Evolutionary conservation across 495 filamentous ascomycete genomes (phyloP), one percentile per base, ranked within the genome.

Genomic region (Podospora pseudoanserina): DNA sequence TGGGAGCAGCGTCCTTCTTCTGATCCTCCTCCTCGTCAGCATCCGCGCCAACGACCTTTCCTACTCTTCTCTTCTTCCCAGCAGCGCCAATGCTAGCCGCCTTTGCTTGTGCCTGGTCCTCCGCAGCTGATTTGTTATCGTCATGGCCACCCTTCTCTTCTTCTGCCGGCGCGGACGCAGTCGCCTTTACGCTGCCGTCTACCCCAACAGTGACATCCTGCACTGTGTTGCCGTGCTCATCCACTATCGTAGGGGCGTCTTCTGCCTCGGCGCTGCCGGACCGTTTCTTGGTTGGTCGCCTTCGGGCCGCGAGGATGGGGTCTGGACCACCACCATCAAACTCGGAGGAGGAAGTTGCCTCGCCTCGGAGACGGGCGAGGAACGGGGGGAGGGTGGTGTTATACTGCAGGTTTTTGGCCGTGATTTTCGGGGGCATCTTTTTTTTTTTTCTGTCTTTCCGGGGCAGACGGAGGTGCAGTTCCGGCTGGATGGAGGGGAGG

Each of bases 401-500:
- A 80, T 86, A 87, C 57, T 79, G 74, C 23, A 87, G 81, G 76
- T 86, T 86, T 66, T 86, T 87, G 71, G 81, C 70, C 1, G 79
- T 85, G 53, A 86, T 82, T 74, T 87, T 85, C 44, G 75, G 73
- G 30, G 80, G 79, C 79, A 81, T 79, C 0, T 3, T 4, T 16
- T 63, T 16, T 19, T 19, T 63, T 32, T 32, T 32, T 32, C 15
- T 49, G 39, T 11, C 9, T 3, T 49, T 6, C 39, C 39, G 39
- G 39, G 39, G 39, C 3, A 49, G 39, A 49, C 2, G 2, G 15
- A 49, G 15, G 39, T 49, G 39, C 39, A 49, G 39, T 49, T 49
- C 39, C 39, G 39, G 9, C 39, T 49, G 5, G 39, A 11, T 49
- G 39, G 39, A 5, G 30, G 30, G 30, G 7, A 32, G 30, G 30